A percentile compares a stretch with the other conserved stretches of the same genome.
Evolutionary conservation across 2,329 filamentous ascomycete genomes (phyloP).

Genomic region (Aspergillus ochraceus): DNA sequence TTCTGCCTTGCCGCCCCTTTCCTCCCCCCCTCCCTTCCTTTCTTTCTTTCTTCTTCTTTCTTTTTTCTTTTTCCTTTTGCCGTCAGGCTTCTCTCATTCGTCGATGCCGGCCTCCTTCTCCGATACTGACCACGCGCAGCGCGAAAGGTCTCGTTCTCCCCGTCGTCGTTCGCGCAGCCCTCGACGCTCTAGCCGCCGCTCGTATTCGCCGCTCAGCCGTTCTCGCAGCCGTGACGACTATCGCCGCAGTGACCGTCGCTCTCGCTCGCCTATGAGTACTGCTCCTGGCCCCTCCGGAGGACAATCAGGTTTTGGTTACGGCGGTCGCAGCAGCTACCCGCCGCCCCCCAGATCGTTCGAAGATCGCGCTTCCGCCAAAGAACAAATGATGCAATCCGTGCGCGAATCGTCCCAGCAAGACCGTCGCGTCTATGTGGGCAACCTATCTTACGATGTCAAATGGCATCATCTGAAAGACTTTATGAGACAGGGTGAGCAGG

Average conservation of each 20-base stretch:
- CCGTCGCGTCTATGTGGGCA: constrained; percentile 98
- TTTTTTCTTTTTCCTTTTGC: constrained; percentile 1
- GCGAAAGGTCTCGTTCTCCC: constrained; percentile 71
- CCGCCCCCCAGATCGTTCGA: constrained; percentile 71
- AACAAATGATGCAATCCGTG: constrained; percentile 94
- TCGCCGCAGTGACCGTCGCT: constrained; percentile 72
- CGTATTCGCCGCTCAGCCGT: constrained; percentile 76
- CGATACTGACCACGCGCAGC: constrained; percentile 56
- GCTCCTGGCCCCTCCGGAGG: constrained; percentile 68
- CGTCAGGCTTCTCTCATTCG: constrained; percentile 4
- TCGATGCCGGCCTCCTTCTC: constrained; percentile 28
- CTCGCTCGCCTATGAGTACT: constrained; percentile 83
- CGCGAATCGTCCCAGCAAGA: constrained; percentile 96
- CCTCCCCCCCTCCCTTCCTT: neutral
- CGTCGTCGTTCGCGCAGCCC: constrained; percentile 78
- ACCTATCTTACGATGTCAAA: constrained; percentile 98
- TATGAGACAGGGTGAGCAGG: constrained; percentile 91
- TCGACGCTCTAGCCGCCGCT: constrained; percentile 67
- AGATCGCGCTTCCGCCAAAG: constrained; percentile 78
- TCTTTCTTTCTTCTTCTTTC: constrained; percentile 1
- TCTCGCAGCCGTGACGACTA: constrained; percentile 78
- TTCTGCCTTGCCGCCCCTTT: neutral
- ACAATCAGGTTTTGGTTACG: constrained; percentile 61
- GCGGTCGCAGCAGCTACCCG: constrained; percentile 63
- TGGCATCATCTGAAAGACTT: constrained; percentile 99